Evolutionary conservation across 768 basidiomycete genomes (phyloP).

Genomic region (Phanerodontia chrysosporium): DNA sequence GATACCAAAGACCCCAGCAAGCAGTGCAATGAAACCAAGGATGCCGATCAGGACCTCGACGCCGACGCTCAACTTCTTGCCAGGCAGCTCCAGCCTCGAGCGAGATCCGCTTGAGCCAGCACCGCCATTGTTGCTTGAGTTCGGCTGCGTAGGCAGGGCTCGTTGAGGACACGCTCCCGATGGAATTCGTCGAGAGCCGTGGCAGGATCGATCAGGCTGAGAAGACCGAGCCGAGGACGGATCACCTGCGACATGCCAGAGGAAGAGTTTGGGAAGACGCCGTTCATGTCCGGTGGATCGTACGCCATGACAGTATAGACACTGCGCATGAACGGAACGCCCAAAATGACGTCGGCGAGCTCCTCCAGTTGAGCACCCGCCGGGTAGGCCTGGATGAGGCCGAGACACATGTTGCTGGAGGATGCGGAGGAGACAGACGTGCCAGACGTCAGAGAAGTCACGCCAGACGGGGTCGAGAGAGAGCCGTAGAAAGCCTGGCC

Average conservation of each 20-base stretch:
- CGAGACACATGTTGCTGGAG: constrained; percentile 45
- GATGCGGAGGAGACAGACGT: constrained; percentile 27
- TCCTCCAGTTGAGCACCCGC: constrained; percentile 32
- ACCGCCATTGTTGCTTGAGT: constrained; percentile 6
- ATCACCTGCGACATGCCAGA: constrained; percentile 16
- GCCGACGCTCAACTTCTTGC: constrained; percentile 50
- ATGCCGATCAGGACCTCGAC: constrained; percentile 60
- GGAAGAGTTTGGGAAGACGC: constrained; percentile 36
- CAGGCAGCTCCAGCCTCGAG: constrained; percentile 13
- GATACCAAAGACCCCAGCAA: constrained; percentile 46
- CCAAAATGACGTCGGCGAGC: constrained; percentile 70
- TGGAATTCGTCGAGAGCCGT: constrained; percentile 65
- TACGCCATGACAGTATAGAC: constrained; percentile 77
- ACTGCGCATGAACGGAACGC: constrained; percentile 74
- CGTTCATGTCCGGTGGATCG: constrained; percentile 39
- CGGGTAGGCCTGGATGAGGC: constrained; percentile 59
- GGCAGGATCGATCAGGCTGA: constrained; percentile 58
- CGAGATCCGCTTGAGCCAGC: not conserved
- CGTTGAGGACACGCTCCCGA: constrained; percentile 61
- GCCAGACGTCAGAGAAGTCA: constrained; percentile 5
- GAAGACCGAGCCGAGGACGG: constrained; percentile 51
- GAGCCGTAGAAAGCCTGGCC: not conserved
- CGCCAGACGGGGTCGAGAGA: not conserved
- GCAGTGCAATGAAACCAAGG: constrained; percentile 53
- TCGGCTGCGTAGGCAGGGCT: constrained; percentile 38